Conservation (phyloP, 768 basidiomycete genomes). For the Russula abietina region DNA sequence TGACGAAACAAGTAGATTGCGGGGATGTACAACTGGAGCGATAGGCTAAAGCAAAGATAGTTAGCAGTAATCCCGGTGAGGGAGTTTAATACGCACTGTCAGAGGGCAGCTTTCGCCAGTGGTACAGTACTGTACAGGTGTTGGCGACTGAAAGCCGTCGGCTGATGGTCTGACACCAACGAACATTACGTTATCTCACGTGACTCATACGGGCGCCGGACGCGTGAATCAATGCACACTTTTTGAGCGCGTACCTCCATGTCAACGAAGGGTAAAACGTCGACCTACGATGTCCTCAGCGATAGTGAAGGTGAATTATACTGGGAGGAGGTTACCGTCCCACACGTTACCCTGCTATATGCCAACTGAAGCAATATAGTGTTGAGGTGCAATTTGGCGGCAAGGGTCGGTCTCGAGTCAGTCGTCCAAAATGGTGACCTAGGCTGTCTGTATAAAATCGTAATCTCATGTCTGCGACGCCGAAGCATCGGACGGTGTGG, state of each 20-base stretch:
- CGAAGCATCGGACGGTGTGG: slow-evolving; percentile 86
- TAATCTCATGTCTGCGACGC: slow-evolving; percentile 30
- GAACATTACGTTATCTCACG: no score
- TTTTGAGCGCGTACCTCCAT: slow-evolving; percentile 13
- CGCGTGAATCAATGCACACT: not conserved
- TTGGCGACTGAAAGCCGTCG: no score
- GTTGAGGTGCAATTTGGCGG: slow-evolving; percentile 71
- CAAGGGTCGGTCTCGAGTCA: slow-evolving; percentile 62
- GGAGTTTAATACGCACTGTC: no score
- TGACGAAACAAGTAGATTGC: no score
- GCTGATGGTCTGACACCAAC: no score
- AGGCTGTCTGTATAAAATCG: slow-evolving; percentile 79
- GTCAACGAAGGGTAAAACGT: slow-evolving; percentile 1
- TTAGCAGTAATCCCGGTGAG: no score
- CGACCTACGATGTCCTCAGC: not conserved
- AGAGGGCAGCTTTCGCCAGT: no score
- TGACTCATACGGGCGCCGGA: not conserved
- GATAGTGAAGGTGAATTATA: slow-evolving; percentile 23
- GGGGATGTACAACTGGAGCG: no score
- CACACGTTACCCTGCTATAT: slow-evolving; percentile 83
- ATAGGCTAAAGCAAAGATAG: no score
- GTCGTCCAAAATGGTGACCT: slow-evolving; percentile 56
- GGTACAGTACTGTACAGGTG: no score
- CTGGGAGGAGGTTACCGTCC: slow-evolving; percentile 25
- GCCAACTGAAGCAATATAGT: slow-evolving; percentile 71